Conservation (phyloP, 169 alveolate genomes). For the Plasmodium yoelii region DNA sequence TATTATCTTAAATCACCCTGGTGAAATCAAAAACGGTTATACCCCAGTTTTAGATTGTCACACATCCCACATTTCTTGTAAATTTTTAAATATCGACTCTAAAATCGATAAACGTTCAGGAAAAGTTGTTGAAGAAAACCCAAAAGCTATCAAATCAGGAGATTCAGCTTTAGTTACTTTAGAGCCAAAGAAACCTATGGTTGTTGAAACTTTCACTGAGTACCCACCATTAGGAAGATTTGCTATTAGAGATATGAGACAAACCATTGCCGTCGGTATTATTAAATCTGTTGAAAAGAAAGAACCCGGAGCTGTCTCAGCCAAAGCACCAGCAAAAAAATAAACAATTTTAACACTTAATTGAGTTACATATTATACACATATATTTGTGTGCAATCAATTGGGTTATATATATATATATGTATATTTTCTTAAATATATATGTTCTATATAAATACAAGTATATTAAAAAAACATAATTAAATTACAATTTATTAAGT, state of each 20-base stretch:
- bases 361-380: no score
- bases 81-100: constrained; percentile 93
- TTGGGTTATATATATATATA: neutral
- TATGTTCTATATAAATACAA: neutral
- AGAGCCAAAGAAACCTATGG: constrained; percentile 97
- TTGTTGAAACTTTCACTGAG: constrained; percentile 96
- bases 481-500: neutral
- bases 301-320: constrained; percentile 91
- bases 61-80: constrained; percentile 98
- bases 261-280: constrained; percentile 99
- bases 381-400: neutral
- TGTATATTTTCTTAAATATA: constrained; percentile 5
- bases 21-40: constrained; percentile 97
- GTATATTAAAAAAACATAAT: neutral
- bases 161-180: constrained; percentile 97
- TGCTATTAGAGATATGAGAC: constrained; percentile 99
- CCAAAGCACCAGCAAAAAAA: constrained; percentile 80
- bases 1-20: constrained; percentile 97
- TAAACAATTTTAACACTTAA: neutral
- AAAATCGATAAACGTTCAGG: constrained; percentile 98
- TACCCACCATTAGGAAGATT: constrained; percentile 99
- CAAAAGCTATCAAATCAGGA: constrained; percentile 96
- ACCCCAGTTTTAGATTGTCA: constrained; percentile 98
- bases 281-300: constrained; percentile 97
- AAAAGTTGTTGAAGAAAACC: constrained; percentile 96